phyloP scores from a whole-genome alignment of 306 rosid species.

The Dryas alaskensis region DNA sequence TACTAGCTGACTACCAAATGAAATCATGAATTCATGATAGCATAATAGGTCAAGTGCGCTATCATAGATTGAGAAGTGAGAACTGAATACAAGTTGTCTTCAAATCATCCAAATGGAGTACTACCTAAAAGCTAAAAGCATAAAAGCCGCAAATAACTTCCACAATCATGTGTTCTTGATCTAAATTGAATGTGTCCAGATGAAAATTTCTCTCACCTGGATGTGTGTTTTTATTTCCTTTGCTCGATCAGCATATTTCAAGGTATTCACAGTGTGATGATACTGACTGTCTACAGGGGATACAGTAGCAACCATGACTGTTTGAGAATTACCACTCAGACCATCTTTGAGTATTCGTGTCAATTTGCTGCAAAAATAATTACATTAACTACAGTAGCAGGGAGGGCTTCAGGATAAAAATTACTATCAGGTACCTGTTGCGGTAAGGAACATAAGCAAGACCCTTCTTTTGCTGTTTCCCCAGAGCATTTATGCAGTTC shows the following conservation, averaged over 20 bases:
- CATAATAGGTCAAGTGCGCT: neutral
- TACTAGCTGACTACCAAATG: neutral
- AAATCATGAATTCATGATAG: constrained; percentile 1
- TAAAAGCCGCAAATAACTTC: neutral
- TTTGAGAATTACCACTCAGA: constrained; percentile 66
- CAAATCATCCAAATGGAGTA: neutral
- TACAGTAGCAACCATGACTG: constrained; percentile 62
- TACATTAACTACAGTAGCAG: constrained; percentile 25
- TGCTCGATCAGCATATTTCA: constrained; percentile 68
- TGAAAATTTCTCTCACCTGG: constrained; percentile 39
- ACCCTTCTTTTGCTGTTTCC: constrained; percentile 63
- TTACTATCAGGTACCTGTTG: constrained; percentile 43
- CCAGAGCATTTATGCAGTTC: constrained; percentile 64
- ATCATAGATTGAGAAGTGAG: neutral
- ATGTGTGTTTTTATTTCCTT: constrained; percentile 68
- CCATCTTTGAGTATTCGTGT: constrained; percentile 67
- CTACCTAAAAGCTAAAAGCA: neutral
- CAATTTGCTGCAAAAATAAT: constrained; percentile 49
- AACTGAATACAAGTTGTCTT: neutral
- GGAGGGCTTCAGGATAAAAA: constrained; percentile 8
- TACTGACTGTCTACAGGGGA: constrained; percentile 53
- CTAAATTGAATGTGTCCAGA: neutral
- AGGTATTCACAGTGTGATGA: constrained; percentile 59
- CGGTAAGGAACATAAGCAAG: constrained; percentile 69
- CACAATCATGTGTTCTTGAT: neutral